Percentiles rank a stretch among this genome's conserved stretches.
Evolutionary conservation across 2,329 filamentous ascomycete species (phyloP).

Genomic region (Elsinoe perseae): DNA sequence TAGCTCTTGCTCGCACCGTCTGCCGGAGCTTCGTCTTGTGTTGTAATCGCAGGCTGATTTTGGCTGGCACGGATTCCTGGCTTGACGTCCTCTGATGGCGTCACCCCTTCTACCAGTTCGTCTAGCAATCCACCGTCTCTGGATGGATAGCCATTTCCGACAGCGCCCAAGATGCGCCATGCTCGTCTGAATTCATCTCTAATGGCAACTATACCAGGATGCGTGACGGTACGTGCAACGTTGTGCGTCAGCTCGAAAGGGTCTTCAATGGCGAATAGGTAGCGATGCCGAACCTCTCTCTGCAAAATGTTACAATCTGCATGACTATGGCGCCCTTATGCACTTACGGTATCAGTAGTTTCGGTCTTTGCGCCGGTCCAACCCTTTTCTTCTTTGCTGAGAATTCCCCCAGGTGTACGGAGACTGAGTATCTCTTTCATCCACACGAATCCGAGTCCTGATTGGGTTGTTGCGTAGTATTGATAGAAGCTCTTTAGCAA

Average conservation of each 20-base stretch:
- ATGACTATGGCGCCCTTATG: background rate
- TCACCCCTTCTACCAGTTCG: conserved; percentile 19
- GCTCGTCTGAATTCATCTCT: conserved; percentile 77
- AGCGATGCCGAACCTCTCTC: conserved; percentile 69
- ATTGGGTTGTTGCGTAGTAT: conserved; percentile 62
- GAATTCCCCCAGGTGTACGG: conserved; percentile 58
- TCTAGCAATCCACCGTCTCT: conserved; percentile 26
- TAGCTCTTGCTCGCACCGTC: background rate
- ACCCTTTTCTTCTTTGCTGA: conserved; percentile 68
- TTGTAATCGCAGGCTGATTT: background rate
- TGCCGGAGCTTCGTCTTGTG: background rate
- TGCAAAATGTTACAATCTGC: conserved; percentile 18
- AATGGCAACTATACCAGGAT: conserved; percentile 72
- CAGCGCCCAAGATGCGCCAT: conserved; percentile 58
- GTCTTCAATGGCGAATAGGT: conserved; percentile 84
- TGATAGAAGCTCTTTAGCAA: conserved; percentile 80
- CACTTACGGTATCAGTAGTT: conserved; percentile 42
- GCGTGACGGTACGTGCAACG: conserved; percentile 76
- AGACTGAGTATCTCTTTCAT: conserved; percentile 71
- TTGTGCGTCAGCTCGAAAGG: conserved; percentile 86
- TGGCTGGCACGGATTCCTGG: too few relatives aligned
- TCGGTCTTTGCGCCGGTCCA: conserved; percentile 77
- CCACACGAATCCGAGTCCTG: conserved; percentile 67
- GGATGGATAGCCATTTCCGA: conserved; percentile 36
- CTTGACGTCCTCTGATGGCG: background rate